A percentile compares a stretch with the other conserved stretches of the same genome.
Evolutionary conservation across 129 eudicot genomes (phyloP).

Genomic region (Artemisia argyi): DNA sequence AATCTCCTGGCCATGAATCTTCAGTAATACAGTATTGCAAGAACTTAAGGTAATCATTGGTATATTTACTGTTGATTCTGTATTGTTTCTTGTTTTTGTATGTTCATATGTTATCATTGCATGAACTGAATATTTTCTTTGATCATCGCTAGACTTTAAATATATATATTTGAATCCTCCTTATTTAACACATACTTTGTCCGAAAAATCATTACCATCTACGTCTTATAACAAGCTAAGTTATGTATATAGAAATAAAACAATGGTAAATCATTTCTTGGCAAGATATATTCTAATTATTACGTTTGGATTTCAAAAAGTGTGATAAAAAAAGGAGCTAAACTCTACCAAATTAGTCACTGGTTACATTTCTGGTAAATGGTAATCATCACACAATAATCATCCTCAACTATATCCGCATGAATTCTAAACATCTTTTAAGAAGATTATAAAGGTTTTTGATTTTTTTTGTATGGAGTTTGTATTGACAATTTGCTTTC

Average conservation of each 20-base stretch:
- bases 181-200: no score
- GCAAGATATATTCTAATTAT: not conserved
- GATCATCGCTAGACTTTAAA: not conserved
- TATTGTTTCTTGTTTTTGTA: not conserved
- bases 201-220: no score
- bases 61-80: not conserved
- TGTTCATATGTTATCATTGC: constrained; percentile 1
- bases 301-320: no score
- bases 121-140: constrained; percentile 11
- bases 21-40: constrained; percentile 8
- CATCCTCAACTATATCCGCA: not conserved
- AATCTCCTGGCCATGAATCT: constrained; percentile 3
- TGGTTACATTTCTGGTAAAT: no score
- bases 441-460: not conserved
- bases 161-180: not conserved
- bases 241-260: no score
- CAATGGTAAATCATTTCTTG: not conserved
- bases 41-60: constrained; percentile 14
- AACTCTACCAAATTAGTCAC: no score
- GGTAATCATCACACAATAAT: no score
- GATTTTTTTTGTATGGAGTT: not conserved
- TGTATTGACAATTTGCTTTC: constrained; percentile 12
- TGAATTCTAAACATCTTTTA: not conserved
- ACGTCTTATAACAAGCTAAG: not conserved
- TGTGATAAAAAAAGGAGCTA: no score